phyloP scores from a whole-genome alignment of 1,139 yeast species.

The Pichia sp. region DNA sequence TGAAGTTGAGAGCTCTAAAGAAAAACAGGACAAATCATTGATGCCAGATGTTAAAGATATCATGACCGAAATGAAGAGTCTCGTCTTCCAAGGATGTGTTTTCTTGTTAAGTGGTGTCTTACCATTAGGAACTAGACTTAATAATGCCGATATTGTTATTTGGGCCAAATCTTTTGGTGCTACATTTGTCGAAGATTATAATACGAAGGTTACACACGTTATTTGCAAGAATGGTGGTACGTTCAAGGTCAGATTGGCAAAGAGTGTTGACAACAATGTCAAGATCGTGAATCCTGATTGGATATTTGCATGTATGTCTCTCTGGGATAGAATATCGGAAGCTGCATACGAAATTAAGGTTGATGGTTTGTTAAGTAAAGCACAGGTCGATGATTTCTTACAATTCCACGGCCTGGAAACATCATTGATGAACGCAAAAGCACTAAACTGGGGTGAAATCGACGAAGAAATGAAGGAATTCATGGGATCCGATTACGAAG shows the following conservation, averaged over 20 bases:
- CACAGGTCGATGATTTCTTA: constrained; percentile 45
- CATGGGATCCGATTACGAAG: constrained; percentile 54
- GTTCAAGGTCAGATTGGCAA: constrained; percentile 75
- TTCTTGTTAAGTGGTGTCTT: constrained; percentile 84
- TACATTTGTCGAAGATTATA: constrained; percentile 69
- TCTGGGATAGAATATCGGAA: constrained; percentile 75
- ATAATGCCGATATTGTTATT: constrained; percentile 78
- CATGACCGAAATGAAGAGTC: constrained; percentile 68
- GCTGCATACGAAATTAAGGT: constrained; percentile 54
- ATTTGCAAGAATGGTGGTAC: constrained; percentile 76
- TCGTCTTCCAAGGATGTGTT: constrained; percentile 66
- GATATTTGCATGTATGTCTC: constrained; percentile 81
- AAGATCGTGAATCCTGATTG: constrained; percentile 91
- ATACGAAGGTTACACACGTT: constrained; percentile 81
- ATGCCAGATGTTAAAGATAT: constrained; percentile 62
- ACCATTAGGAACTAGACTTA: constrained; percentile 72
- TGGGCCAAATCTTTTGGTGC: constrained; percentile 97
- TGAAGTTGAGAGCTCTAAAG: constrained; percentile 37
- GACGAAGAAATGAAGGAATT: constrained; percentile 62
- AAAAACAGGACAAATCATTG: constrained; percentile 6
- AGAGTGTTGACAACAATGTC: constrained; percentile 59
- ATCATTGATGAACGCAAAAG: constrained; percentile 25
- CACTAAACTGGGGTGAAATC: constrained; percentile 50
- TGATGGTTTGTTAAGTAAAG: constrained; percentile 41
- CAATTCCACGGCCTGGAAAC: constrained; percentile 27